Base-by-base conservation (phyloP, 2,329 filamentous ascomycete genomes). In the Tolypocladium guangdongense region DNA sequence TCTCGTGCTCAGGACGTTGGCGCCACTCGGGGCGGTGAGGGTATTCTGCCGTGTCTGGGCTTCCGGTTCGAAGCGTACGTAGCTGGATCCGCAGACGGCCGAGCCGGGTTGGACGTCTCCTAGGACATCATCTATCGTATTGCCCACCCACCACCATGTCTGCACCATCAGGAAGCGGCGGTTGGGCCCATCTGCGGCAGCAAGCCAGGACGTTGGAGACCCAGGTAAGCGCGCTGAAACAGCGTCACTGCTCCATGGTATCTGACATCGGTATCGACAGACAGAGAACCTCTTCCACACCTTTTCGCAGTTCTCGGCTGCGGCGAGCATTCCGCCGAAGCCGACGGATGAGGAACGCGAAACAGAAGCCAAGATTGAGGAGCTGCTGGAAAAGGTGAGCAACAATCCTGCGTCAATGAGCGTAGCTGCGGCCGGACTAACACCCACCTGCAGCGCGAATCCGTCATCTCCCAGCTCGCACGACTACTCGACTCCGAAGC, bases 141-240 rank as follows among this genome's bases (percentile, higher is more conserved):
- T n/a, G 33, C 32, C 20, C 51, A 32, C 48, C 50, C 48, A 49
- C 41, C 46, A 65, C 50, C 58, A 84, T 83, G 80, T 73, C 78
- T 58, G 66, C 76, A 60, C 70, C 75, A 55, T 72, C 75, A 47
- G 74, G 80, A 58, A 82, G 72, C 58, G 77, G 80, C 58, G 86
- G 90, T 73, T 99, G 93, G 93, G 86, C 90, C 65, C 90, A 96
- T 74, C 80, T 97, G 61, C 88, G 93, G 63, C 90, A 96, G 69
- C 92, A 97, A 73, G 89, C 90, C 57, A 81, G 93, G 63, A 82
- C 84, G 46, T 77, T 96, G 57, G 93, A 99, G 71, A 89, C 86
- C 56, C 92, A 97, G 80, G 92, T 95, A 76, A 59, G 68, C 57
- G 3, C 2, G n/a, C 35, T 33, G 14, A n/a, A 12, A 12, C 27